These are phyloP conservation scores for Rhodotorula sp. DNA, from an alignment of 1,284 basidiomycete genomes.

Conservation along the genomic window DNA sequence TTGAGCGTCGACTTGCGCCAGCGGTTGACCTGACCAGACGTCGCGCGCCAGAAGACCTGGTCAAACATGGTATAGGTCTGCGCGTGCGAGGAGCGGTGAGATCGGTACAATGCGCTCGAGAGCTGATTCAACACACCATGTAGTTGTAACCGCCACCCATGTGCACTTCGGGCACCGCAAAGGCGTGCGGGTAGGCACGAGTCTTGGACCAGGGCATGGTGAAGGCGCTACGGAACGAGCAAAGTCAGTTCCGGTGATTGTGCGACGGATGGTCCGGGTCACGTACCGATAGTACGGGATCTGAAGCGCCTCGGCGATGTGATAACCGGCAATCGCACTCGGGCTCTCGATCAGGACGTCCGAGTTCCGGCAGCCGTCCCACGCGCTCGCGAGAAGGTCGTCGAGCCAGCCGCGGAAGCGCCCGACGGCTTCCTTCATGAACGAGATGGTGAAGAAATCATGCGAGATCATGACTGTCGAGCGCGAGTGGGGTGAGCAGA, in stretches of 20 bases:
- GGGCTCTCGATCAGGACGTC: conserved; percentile 94
- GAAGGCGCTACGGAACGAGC: conserved; percentile 56
- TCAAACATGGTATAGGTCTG: conserved; percentile 69
- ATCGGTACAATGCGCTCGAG: not conserved
- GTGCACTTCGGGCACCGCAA: conserved; percentile 91
- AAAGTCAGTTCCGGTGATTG: not conserved
- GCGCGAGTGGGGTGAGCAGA: not conserved
- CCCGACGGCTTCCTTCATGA: conserved; percentile 82
- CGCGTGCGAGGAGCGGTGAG: not conserved
- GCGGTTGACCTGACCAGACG: conserved; percentile 87
- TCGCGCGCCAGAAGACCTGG: conserved; percentile 96
- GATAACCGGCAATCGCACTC: conserved; percentile 97
- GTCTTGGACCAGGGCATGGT: conserved; percentile 70
- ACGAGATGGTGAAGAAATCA: conserved; percentile 92
- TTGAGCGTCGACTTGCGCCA: conserved; percentile 82
- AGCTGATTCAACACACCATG: conserved; percentile 65
- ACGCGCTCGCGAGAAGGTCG: conserved; percentile 87
- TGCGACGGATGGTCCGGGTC: conserved; percentile 46
- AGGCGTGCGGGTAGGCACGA: conserved; percentile 94
- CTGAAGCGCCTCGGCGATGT: conserved; percentile 88
- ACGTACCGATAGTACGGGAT: conserved; percentile 90
- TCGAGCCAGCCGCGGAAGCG: conserved; percentile 92
- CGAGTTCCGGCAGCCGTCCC: conserved; percentile 91
- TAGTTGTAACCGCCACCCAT: conserved; percentile 98
- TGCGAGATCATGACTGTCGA: conserved; percentile 81